Evolutionary conservation across 2,329 filamentous ascomycete species (phyloP).

Genomic region (Aspergillus luchuensis): DNA sequence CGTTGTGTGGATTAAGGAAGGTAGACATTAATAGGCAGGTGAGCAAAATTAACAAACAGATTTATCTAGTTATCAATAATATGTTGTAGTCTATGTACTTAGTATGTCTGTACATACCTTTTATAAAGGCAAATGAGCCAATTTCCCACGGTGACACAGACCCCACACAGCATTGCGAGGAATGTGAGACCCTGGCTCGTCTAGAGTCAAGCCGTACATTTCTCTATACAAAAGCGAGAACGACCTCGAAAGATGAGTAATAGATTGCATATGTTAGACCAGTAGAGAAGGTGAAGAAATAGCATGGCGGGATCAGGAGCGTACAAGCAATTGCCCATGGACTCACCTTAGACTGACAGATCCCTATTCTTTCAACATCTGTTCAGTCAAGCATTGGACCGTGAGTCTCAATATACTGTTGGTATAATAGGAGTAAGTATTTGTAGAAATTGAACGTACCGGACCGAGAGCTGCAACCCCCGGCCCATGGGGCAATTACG

Average conservation of each 20-base stretch:
- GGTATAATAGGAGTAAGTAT: conserved; percentile 18
- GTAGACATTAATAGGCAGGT: too few species aligned
- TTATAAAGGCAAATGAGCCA: too few species aligned
- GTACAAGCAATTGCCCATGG: background rate
- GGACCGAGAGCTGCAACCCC: too few species aligned
- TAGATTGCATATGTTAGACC: conserved; percentile 26
- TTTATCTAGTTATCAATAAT: too few species aligned
- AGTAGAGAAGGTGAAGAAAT: conserved; percentile 46
- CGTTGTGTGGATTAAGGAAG: too few species aligned
- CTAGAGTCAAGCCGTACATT: conserved; percentile 44
- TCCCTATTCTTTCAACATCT: conserved; percentile 56
- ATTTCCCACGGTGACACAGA: background rate
- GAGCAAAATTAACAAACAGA: too few species aligned
- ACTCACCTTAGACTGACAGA: conserved; percentile 46
- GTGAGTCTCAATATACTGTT: conserved; percentile 55
- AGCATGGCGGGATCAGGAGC: conserved; percentile 44
- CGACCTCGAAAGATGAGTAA: conserved; percentile 50
- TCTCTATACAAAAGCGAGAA: conserved; percentile 48
- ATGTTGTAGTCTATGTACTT: too few species aligned
- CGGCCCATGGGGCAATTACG: conserved; percentile 45
- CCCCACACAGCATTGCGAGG: conserved; percentile 36
- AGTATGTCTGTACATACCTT: too few species aligned
- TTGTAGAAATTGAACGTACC: too few species aligned
- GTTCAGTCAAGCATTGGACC: conserved; percentile 58
- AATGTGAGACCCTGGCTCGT: conserved; percentile 40